phyloP scores from a whole-genome alignment of 1,284 basidiomycete species.

The Acaromyces ingoldii region DNA sequence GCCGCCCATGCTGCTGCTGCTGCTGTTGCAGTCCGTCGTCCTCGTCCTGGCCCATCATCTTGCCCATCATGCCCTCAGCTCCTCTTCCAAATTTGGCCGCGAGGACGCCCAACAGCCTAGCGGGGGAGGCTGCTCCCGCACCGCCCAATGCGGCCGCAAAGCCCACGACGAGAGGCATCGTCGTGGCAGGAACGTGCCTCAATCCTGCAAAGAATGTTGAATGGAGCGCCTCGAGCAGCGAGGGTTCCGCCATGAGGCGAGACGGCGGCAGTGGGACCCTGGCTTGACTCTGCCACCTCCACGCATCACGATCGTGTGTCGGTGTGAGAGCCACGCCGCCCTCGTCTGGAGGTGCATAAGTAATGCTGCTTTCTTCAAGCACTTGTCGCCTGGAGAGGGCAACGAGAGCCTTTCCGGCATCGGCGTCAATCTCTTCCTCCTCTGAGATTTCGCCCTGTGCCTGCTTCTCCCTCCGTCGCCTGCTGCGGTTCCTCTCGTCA shows the following conservation, averaged over 20 bases:
- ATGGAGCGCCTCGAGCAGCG: constrained; percentile 1
- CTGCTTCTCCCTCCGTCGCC: not conserved
- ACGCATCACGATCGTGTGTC: not conserved
- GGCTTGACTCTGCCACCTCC: no score
- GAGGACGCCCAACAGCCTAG: no score
- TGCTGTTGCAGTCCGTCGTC: no score
- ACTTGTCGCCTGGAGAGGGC: not conserved
- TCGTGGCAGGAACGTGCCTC: not conserved
- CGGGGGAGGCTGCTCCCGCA: no score
- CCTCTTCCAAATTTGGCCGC: no score
- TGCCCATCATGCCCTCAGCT: no score
- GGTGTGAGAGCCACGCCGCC: not conserved
- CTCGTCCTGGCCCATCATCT: no score
- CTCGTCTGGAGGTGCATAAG: not conserved
- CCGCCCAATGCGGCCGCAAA: no score
- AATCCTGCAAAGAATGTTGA: not conserved
- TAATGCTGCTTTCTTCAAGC: not conserved
- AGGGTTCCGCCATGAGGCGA: constrained; percentile 1
- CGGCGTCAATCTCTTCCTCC: not conserved
- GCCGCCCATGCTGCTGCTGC: no score
- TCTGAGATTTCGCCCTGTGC: not conserved
- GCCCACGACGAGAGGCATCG: no score
- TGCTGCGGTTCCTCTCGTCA: not conserved
- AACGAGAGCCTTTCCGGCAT: not conserved
- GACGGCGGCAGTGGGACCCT: no score